phyloP scores from a whole-genome alignment of 179 eudicot genomes.

The Silene noctiflora region DNA sequence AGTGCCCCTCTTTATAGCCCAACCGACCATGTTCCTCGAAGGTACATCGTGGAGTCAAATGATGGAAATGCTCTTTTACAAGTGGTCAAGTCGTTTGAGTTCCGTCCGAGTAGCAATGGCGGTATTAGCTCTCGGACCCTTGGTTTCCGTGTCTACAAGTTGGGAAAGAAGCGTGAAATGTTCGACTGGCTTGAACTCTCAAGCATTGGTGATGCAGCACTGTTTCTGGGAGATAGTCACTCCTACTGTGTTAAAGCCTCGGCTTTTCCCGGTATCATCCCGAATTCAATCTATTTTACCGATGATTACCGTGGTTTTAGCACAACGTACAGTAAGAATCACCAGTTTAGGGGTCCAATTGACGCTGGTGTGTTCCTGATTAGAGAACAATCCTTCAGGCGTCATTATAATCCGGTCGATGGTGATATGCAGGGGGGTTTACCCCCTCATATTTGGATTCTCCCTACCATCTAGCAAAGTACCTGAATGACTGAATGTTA shows the following conservation, averaged over 20 bases:
- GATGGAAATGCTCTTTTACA: constrained; percentile 14
- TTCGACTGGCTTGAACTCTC: constrained; percentile 11
- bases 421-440: neutral
- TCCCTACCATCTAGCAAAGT: constrained; percentile 14
- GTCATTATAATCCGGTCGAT: neutral
- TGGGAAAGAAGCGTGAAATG: neutral
- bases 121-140: neutral
- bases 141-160: constrained; percentile 16
- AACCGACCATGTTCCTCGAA: neutral
- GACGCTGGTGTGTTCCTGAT: constrained; percentile 18
- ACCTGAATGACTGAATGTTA: neutral
- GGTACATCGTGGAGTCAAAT: constrained; percentile 22
- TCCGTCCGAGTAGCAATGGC: too few relatives aligned
- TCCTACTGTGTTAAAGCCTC: constrained; percentile 18
- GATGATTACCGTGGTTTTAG: constrained; percentile 10
- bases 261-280: neutral
- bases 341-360: neutral
- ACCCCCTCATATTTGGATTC: constrained; percentile 21
- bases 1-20: neutral
- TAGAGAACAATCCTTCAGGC: neutral
- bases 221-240: constrained; percentile 31
- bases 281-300: constrained; percentile 22
- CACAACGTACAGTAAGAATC: constrained; percentile 17
- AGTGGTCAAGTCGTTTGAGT: neutral
- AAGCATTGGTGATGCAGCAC: constrained; percentile 9